phyloP scores from a whole-genome alignment of 31 red algal species.

The Bonnemaisonia californica region DNA sequence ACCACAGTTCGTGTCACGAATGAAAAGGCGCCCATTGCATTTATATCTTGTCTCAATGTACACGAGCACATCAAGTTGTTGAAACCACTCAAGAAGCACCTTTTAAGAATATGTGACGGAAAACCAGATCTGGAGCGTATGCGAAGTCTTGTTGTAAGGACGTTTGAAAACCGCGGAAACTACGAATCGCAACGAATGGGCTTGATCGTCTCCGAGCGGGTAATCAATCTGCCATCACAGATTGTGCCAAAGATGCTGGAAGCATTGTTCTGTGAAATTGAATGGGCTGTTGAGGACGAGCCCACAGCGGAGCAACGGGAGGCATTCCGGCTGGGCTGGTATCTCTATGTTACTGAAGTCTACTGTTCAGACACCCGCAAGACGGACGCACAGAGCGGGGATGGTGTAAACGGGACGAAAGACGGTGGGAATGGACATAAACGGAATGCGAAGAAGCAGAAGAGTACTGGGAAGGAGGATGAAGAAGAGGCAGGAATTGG shows the following conservation, averaged over 20 bases:
- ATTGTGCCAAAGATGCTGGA: slow-evolving; percentile 74
- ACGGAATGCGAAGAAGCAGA: slow-evolving; percentile 3
- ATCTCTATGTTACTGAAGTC: slow-evolving; percentile 75
- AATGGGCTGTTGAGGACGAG: slow-evolving; percentile 89
- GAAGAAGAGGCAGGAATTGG: not conserved
- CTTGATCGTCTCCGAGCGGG: slow-evolving; percentile 74
- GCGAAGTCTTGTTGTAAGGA: slow-evolving; percentile 17
- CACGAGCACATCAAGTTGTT: slow-evolving; percentile 28
- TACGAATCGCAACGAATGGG: slow-evolving; percentile 56
- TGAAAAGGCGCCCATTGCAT: slow-evolving; percentile 45
- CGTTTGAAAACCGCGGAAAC: slow-evolving; percentile 29
- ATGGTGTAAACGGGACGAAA: not conserved
- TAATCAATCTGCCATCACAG: slow-evolving; percentile 78
- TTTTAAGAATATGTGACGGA: not conserved
- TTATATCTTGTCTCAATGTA: slow-evolving; percentile 58
- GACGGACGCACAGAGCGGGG: not conserved
- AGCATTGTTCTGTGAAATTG: slow-evolving; percentile 77
- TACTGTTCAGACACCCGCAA: slow-evolving; percentile 14
- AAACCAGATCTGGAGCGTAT: slow-evolving; percentile 3
- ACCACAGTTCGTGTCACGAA: slow-evolving; percentile 49
- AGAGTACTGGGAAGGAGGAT: not conserved
- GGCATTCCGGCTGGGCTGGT: slow-evolving; percentile 66
- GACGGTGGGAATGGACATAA: slow-evolving; percentile 16
- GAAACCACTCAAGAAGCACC: not conserved
- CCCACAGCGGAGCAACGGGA: slow-evolving; percentile 42